phyloP scores from a whole-genome alignment of 2,329 filamentous ascomycete species.

The Penicillium sp. region DNA sequence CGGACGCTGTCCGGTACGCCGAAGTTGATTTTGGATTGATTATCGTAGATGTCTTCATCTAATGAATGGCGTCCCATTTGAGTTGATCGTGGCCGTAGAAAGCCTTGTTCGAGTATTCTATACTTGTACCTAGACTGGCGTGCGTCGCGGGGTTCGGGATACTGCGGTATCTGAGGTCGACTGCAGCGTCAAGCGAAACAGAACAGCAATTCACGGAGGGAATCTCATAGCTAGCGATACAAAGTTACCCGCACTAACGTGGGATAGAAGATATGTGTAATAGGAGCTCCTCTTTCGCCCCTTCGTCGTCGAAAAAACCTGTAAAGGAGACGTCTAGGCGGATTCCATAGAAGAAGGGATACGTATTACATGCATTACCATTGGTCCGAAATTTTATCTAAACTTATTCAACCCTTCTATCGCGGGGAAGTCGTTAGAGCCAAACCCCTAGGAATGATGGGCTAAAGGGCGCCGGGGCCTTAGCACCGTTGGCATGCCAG shows the following conservation, averaged over 20 bases:
- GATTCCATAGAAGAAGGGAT: conserved; percentile 8
- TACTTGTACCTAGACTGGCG: background rate
- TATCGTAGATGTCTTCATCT: conserved; percentile 9
- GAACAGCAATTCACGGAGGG: background rate
- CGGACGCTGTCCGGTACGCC: conserved; percentile 13
- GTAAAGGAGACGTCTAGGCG: background rate
- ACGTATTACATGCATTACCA: background rate
- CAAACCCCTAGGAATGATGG: conserved; percentile 4
- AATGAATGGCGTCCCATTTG: conserved; percentile 19
- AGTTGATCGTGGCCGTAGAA: background rate
- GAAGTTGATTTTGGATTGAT: conserved; percentile 16
- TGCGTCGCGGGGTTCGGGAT: background rate
- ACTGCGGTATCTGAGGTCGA: background rate
- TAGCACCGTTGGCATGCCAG: background rate
- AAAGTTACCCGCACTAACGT: background rate
- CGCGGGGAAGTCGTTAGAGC: background rate
- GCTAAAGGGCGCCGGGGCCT: background rate
- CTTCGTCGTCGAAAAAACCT: background rate
- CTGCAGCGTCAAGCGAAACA: background rate
- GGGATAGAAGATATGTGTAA: background rate
- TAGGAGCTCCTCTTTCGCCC: background rate
- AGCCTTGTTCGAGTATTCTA: background rate
- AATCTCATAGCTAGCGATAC: background rate
- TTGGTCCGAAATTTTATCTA: background rate
- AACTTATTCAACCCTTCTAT: background rate